Evolutionary conservation across 352 stramenopile genomes (phyloP), one percentile per base, ranked within the genome.

Genomic region (Thalassiosira delicatula): DNA sequence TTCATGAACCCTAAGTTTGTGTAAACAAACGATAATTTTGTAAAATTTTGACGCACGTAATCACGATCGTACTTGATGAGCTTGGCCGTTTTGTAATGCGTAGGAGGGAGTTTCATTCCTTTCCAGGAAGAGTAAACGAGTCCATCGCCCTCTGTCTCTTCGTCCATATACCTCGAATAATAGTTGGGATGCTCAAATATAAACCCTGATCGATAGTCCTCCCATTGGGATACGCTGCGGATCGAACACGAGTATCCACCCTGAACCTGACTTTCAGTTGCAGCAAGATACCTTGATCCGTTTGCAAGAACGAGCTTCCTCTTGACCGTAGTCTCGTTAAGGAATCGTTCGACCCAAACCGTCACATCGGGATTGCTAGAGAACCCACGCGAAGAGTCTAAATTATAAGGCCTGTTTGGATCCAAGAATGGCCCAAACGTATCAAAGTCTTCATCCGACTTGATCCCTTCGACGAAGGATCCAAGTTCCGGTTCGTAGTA

Each of bases 171-270:
- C 21, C 56, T 92, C 14, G 95, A 98, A 68, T 96, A 98, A 69
- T 98, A 99, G 87, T 99, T 99, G 2, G 97, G 95, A 77, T 98
- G 95, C 62, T 98, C 85, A 33, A 96, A 95, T 63, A 98, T 93
- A 51, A 87, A 94, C n/a, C 89, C 86, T 0, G 76, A 72, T 57
- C 72, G 54, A 75, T 94, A 92, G 74, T 98, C 98, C 75, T 99
- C 97, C 95, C 95, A 98, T 72, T 97, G 37, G 9, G 96, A 98
- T n/a, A 97, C 85, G 73, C 95, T 95, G 40, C 97, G 93, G 19
- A 97, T 95, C 1, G 95, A 98, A 83, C 96, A 98, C 33, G 95
- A 88, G 76, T 99, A 98, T 8, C 96, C 96, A 51, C 96, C 96
- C 89, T 98, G 96, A 32, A 56, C 40, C 44, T 78, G 7, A 51